These are phyloP conservation scores for Lactarius pseudohatsudake DNA, from an alignment of 768 basidiomycete genomes.

Conservation along the genomic window DNA sequence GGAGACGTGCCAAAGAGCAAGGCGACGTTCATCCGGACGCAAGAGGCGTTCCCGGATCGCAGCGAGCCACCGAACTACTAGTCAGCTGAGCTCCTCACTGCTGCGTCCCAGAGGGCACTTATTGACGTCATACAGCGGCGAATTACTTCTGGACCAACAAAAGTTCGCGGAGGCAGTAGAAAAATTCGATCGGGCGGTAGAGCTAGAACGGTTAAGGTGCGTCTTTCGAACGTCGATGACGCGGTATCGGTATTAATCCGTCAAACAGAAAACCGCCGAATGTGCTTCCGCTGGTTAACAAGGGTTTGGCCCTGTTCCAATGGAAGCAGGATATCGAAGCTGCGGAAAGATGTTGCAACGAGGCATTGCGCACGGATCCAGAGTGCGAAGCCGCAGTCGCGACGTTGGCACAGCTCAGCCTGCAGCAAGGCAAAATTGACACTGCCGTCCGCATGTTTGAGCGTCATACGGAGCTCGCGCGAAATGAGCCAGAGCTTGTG, in stretches of 20 bases:
- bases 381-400: slow-evolving; percentile 97
- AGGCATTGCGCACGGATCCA: slow-evolving; percentile 85
- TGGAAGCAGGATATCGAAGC: slow-evolving; percentile 87
- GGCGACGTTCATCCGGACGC: slow-evolving; percentile 85
- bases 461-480: slow-evolving; percentile 77
- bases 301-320: slow-evolving; percentile 94
- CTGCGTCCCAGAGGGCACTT: neutral
- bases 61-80: slow-evolving; percentile 96
- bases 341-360: slow-evolving; percentile 82
- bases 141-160: slow-evolving; percentile 89
- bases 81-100: slow-evolving; percentile 51
- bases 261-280: slow-evolving; percentile 51
- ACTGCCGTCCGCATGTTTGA: slow-evolving; percentile 86
- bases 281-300: slow-evolving; percentile 94
- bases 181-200: slow-evolving; percentile 90
- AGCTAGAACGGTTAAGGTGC: slow-evolving; percentile 78
- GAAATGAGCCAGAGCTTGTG: slow-evolving; percentile 87
- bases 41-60: slow-evolving; percentile 80
- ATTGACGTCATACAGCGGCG: slow-evolving; percentile 59
- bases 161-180: slow-evolving; percentile 86
- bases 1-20: slow-evolving; percentile 77
- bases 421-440: slow-evolving; percentile 89
- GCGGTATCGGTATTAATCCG: slow-evolving; percentile 30
- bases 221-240: slow-evolving; percentile 28
- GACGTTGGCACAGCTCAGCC: slow-evolving; percentile 87